Percentiles rank a stretch among this genome's conserved stretches.
These are phyloP conservation scores for Alternaria arborescens DNA, from an alignment of 2,329 filamentous ascomycete species.

Conservation along the genomic window DNA sequence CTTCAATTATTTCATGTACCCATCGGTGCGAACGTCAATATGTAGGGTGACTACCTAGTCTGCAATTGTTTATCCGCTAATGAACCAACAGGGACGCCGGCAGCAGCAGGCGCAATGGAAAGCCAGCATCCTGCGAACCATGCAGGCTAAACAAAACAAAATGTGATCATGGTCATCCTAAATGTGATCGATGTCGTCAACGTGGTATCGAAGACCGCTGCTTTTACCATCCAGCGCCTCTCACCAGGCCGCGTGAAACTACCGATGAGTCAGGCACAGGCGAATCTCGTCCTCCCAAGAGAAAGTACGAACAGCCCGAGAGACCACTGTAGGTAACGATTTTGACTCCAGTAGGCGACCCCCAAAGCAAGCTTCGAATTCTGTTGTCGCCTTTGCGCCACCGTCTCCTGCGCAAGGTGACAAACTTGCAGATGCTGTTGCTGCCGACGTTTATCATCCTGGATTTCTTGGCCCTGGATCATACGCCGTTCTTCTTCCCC, in stretches of 20 bases:
- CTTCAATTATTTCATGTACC: not conserved
- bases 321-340: not conserved
- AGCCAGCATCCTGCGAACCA: slow-evolving; percentile 46
- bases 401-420: slow-evolving; percentile 27
- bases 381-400: slow-evolving; percentile 19
- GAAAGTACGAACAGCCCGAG: slow-evolving; percentile 33
- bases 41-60: slow-evolving; percentile 1
- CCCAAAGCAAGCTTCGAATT: slow-evolving; percentile 17
- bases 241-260: slow-evolving; percentile 38
- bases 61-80: slow-evolving; percentile 14
- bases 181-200: slow-evolving; percentile 45
- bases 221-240: slow-evolving; percentile 48
- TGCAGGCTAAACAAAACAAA: slow-evolving; percentile 47
- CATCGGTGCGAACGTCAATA: not conserved
- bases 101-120: slow-evolving; percentile 44
- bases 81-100: slow-evolving; percentile 30
- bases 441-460: slow-evolving; percentile 41
- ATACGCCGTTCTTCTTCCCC: slow-evolving; percentile 41
- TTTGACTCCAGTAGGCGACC: slow-evolving; percentile 28
- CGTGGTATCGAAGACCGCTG: slow-evolving; percentile 45
- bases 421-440: slow-evolving; percentile 45
- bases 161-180: slow-evolving; percentile 45
- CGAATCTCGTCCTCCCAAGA: slow-evolving; percentile 31
- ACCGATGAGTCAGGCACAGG: slow-evolving; percentile 23
- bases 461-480: slow-evolving; percentile 48